Evolutionary conservation across 345 rosid genomes (phyloP).

Genomic region (Brassica carinata): DNA sequence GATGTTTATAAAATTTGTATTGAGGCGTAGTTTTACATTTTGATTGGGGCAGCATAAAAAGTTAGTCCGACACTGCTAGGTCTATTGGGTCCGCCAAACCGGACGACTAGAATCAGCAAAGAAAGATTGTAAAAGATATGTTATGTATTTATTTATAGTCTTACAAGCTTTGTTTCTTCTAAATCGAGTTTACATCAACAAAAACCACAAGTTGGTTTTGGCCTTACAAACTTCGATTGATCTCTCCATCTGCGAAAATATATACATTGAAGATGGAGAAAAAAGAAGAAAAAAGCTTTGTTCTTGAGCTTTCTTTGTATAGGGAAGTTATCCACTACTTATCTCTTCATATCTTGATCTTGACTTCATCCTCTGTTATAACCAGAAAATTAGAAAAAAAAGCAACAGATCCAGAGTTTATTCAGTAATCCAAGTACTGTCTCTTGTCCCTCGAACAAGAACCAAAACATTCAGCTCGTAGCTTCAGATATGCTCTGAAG

Average conservation of each 20-base stretch:
- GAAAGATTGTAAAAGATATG: neutral
- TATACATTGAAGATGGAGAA: slow-evolving; percentile 37
- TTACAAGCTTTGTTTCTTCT: slow-evolving; percentile 11
- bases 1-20: too few species aligned
- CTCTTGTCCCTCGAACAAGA: neutral
- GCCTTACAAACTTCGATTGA: slow-evolving; percentile 28
- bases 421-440: slow-evolving; percentile 18
- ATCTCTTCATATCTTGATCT: slow-evolving; percentile 22
- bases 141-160: slow-evolving; percentile 1
- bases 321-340: neutral
- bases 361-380: slow-evolving; percentile 17
- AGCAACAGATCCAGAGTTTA: slow-evolving; percentile 6
- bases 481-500: slow-evolving; percentile 85
- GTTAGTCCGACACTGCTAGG: too few species aligned
- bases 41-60: too few species aligned
- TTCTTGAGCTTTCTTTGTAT: slow-evolving; percentile 16
- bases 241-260: slow-evolving; percentile 38
- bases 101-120: neutral
- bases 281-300: slow-evolving; percentile 10
- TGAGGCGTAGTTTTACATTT: too few species aligned
- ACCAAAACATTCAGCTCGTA: slow-evolving; percentile 44
- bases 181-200: slow-evolving; percentile 18
- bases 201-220: slow-evolving; percentile 6
- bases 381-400: neutral
- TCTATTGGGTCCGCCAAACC: too few species aligned